phyloP scores from a whole-genome alignment of 108 stramenopile genomes.

The Seminavis robusta region DNA sequence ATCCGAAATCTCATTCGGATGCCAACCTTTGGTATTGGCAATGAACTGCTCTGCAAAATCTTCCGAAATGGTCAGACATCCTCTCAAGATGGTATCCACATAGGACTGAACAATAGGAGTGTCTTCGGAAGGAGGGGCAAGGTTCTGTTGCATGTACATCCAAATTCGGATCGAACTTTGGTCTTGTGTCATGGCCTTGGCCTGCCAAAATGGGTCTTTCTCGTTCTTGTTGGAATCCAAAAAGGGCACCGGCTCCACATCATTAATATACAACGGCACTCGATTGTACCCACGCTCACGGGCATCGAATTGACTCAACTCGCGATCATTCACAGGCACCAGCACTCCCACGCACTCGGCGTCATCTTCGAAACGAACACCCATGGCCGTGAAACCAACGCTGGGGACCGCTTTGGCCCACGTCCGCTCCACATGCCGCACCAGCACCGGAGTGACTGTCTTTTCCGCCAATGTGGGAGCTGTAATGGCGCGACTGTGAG shows the following conservation, averaged over 20 bases:
- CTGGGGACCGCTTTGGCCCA: conserved; percentile 47
- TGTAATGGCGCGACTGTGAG: conserved; percentile 48
- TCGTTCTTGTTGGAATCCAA: conserved; percentile 1
- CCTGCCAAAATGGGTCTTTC: conserved; percentile 3
- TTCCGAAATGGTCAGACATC: conserved; percentile 52
- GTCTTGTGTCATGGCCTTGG: not conserved
- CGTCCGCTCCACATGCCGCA: conserved; percentile 43
- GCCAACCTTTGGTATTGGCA: conserved; percentile 58
- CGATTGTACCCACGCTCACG: conserved; percentile 62
- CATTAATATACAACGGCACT: conserved; percentile 29
- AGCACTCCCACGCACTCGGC: conserved; percentile 60
- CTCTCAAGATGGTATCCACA: conserved; percentile 66
- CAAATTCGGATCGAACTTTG: conserved; percentile 29
- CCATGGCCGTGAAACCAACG: conserved; percentile 49
- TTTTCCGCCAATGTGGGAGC: conserved; percentile 39
- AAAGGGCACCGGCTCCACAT: conserved; percentile 23
- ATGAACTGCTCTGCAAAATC: conserved; percentile 52
- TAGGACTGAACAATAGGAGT: conserved; percentile 69
- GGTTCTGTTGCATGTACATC: conserved; percentile 54
- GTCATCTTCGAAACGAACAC: conserved; percentile 36
- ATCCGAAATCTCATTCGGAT: conserved; percentile 27
- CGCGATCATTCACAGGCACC: conserved; percentile 41
- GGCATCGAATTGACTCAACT: conserved; percentile 50
- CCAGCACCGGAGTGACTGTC: conserved; percentile 40
- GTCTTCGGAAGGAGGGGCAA: conserved; percentile 16